A percentile compares a stretch with the other conserved stretches of the same genome.
Evolutionary conservation across 1,284 basidiomycete species (phyloP).

Genomic region (Ustilago curta): DNA sequence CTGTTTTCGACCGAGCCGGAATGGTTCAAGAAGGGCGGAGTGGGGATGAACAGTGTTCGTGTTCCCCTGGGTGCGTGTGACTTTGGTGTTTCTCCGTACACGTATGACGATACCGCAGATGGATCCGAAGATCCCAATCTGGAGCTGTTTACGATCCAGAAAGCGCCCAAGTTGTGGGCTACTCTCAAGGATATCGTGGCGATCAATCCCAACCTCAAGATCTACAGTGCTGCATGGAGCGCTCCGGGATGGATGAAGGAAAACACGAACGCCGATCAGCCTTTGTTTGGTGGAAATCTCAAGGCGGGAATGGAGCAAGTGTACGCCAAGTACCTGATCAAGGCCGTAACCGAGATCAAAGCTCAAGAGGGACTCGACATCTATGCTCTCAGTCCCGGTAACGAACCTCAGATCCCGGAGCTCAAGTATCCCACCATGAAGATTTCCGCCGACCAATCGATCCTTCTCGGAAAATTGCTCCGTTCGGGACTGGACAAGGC

Average conservation of each 20-base stretch:
- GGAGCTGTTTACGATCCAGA: slow-evolving; percentile 50
- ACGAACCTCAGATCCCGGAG: slow-evolving; percentile 47
- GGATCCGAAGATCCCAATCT: slow-evolving; percentile 39
- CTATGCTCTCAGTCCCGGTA: slow-evolving; percentile 37
- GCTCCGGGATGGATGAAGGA: slow-evolving; percentile 63
- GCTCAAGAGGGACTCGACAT: slow-evolving; percentile 26
- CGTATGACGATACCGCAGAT: slow-evolving; percentile 58
- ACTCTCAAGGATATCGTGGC: slow-evolving; percentile 43
- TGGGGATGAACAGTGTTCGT: slow-evolving; percentile 45
- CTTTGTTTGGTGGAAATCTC: slow-evolving; percentile 46
- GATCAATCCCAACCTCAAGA: slow-evolving; percentile 42
- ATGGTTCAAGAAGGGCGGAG: slow-evolving; percentile 45
- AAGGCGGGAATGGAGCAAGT: slow-evolving; percentile 40
- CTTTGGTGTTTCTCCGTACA: slow-evolving; percentile 48
- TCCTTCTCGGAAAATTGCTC: slow-evolving; percentile 29
- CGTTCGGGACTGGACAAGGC: slow-evolving; percentile 34
- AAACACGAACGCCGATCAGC: slow-evolving; percentile 23
- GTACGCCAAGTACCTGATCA: slow-evolving; percentile 50
- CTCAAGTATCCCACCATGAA: slow-evolving; percentile 48
- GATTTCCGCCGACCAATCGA: slow-evolving; percentile 23
- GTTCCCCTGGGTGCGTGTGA: slow-evolving; percentile 57
- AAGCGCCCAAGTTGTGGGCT: slow-evolving; percentile 54
- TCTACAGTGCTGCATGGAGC: slow-evolving; percentile 46
- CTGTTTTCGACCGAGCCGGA: slow-evolving; percentile 40
- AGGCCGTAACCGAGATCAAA: slow-evolving; percentile 40